Base-by-base conservation (phyloP, 2,329 filamentous ascomycete species). In the Penicillium sp. region DNA sequence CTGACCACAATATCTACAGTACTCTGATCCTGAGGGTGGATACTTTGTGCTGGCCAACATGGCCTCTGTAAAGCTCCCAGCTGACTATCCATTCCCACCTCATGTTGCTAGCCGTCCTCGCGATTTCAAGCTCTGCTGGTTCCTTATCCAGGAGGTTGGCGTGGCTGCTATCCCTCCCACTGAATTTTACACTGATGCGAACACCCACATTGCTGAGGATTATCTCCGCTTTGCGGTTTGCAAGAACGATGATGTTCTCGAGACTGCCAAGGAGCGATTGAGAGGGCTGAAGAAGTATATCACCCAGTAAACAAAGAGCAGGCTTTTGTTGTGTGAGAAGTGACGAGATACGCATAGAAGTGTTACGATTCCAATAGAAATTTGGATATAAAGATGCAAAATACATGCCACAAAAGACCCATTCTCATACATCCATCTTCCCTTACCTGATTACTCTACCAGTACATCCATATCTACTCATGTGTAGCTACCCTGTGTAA, bases 11-110 rank as follows among this genome's bases (percentile, higher is more conserved):
- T 8, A 3, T 26, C 12, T 26, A 9, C 35, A 79, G 73, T 96
- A 93, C 78, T 93, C 90, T 1, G 88, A 96, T 57, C 94, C 94
- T 5, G 92, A 99, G 74, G 94, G 94, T 50, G 94, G 94, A 19
- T 99, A 99, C 79, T 99, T 99, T 70, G 90, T 99, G 37, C 84
- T 99, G 50, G 94, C 90, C 61, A 99, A 99, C 78, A 87, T 97
- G 81, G 81, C 84, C 55, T 92, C 93, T 71, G 90, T 99, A 55
- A 85, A 89, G 71, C 72, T 99, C 5, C 94, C 94, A 0, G 82
- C 82, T 5, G 86, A 87, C 70, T 99, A 97, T 73, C 84, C 88
- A 0, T 97, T 97, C 80, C 94, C 94, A 28, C 81, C 87, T 1
- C 91, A 97, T 70, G 93, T 99, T 35, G 90, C 89, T 14, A 86